phyloP scores from a whole-genome alignment of 202 grass and related monocot species.

The Hordeum pubiflorum region DNA sequence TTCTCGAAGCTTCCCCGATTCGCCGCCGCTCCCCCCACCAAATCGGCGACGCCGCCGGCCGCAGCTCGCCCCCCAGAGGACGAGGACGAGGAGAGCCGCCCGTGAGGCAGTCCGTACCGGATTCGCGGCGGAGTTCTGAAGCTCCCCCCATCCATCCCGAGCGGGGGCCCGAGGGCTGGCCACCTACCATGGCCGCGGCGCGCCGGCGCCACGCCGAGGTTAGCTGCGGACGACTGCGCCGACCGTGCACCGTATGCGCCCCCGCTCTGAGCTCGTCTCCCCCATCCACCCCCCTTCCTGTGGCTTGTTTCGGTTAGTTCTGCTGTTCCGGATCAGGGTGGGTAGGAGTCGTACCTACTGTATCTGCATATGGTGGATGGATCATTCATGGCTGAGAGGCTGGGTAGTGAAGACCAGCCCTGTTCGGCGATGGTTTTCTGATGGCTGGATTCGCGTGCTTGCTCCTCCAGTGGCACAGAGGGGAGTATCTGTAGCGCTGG shows the following conservation, averaged over 20 bases:
- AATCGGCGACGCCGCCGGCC: neutral
- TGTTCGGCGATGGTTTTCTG: neutral
- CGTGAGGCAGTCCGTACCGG: too few species aligned
- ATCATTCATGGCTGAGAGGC: neutral
- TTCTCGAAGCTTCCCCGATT: conserved; percentile 41
- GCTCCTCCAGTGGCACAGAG: conserved; percentile 1
- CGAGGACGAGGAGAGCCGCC: neutral
- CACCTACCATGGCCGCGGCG: neutral
- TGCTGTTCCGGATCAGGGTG: neutral
- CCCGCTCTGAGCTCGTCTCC: neutral
- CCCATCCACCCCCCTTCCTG: neutral
- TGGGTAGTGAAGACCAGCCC: neutral
- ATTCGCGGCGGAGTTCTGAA: too few species aligned
- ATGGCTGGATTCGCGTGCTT: neutral
- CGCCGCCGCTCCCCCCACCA: conserved; percentile 13
- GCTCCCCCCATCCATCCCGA: neutral
- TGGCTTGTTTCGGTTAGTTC: neutral
- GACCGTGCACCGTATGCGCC: conserved; percentile 35
- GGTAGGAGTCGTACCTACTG: neutral
- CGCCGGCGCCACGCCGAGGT: conserved; percentile 25
- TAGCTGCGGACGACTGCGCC: neutral
- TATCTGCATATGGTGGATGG: neutral
- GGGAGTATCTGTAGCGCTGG: conserved; percentile 4
- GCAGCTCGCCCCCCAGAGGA: neutral
- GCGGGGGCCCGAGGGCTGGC: neutral